Conservation (phyloP, 2,329 filamentous ascomycete genomes). For the Alternaria brassicicola region DNA sequence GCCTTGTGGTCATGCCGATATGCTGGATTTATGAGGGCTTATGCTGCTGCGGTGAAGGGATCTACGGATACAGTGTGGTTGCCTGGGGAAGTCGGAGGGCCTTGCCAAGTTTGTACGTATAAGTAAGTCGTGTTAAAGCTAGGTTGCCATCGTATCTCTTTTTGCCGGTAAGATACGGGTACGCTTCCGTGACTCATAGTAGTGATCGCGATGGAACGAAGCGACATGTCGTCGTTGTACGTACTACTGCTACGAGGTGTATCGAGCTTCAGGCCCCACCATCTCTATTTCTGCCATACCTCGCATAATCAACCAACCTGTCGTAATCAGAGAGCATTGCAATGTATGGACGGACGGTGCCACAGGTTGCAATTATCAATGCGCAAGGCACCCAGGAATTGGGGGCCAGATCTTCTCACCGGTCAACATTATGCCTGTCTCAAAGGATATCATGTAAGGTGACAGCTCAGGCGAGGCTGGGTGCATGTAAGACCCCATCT, state of each 20-base stretch:
- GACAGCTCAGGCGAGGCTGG: neutral
- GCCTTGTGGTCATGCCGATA: neutral
- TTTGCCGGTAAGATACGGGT: neutral
- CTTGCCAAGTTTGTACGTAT: neutral
- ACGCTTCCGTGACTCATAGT: neutral
- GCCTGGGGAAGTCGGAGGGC: neutral
- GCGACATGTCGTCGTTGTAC: neutral
- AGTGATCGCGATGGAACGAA: neutral
- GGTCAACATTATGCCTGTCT: neutral
- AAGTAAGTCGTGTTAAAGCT: neutral
- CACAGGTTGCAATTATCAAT: neutral
- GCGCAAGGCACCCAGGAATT: neutral
- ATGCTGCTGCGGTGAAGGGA: neutral
- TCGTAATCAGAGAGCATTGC: neutral
- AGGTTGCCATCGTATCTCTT: neutral
- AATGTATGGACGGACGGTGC: neutral
- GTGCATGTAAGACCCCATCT: neutral
- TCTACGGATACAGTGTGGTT: neutral
- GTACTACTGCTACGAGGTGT: neutral
- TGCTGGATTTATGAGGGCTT: neutral
- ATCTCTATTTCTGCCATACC: neutral
- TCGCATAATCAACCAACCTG: neutral
- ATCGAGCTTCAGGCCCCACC: neutral
- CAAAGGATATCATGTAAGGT: neutral
- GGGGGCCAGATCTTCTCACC: neutral